Evolutionary conservation across 352 stramenopile genomes (phyloP).

Genomic region (Pythium coloratum): DNA sequence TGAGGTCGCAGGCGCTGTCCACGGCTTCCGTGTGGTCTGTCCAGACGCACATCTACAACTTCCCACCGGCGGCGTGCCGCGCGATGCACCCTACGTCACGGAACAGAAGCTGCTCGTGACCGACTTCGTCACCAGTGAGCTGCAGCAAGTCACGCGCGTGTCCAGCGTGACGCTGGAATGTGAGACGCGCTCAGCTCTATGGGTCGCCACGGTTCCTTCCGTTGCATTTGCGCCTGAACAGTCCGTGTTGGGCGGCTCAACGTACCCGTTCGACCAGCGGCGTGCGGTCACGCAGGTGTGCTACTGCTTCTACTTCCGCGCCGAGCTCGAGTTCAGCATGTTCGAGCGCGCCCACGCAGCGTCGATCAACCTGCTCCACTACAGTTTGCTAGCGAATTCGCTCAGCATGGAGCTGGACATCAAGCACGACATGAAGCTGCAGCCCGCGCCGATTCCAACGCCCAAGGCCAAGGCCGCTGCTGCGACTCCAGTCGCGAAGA

Average conservation of each 20-base stretch:
- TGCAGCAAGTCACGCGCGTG: conserved; percentile 55
- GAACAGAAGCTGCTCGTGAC: conserved; percentile 60
- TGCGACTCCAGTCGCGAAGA: not conserved
- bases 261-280: conserved; percentile 7
- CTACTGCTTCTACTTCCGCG: conserved; percentile 72
- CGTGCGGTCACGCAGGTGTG: conserved; percentile 31
- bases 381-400: conserved; percentile 49
- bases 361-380: conserved; percentile 41
- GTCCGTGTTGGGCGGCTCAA: conserved; percentile 7
- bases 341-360: conserved; percentile 43
- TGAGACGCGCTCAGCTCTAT: conserved; percentile 50
- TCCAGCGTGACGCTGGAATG: conserved; percentile 37
- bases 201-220: conserved; percentile 31
- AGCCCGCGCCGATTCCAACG: conserved; percentile 9
- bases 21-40: conserved; percentile 51
- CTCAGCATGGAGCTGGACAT: conserved; percentile 62
- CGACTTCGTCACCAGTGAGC: conserved; percentile 50
- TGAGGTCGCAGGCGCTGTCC: conserved; percentile 26
- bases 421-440: conserved; percentile 16
- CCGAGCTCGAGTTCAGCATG: conserved; percentile 51
- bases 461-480: not conserved
- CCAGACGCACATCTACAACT: conserved; percentile 48
- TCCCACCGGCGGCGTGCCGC: conserved; percentile 23
- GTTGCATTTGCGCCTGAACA: not conserved
- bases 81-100: conserved; percentile 21